A percentile compares a stretch with the other conserved stretches of the same genome.
Evolutionary conservation across 1,284 basidiomycete genomes (phyloP).

Genomic region (Fomitopsis pinicola): DNA sequence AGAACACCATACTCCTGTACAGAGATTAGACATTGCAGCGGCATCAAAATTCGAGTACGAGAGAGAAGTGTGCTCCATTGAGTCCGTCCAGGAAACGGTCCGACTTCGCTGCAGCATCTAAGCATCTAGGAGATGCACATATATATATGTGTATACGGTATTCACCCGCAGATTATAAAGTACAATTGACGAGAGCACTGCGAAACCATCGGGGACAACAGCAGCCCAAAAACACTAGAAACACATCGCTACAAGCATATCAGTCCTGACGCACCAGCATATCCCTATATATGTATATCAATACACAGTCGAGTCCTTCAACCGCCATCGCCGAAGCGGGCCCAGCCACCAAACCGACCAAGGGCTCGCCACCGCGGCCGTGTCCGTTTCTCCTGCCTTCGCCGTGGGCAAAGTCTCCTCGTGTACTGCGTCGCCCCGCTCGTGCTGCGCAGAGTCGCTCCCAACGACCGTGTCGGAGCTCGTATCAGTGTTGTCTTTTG

Average conservation of each 20-base stretch:
- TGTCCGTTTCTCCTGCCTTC: neutral
- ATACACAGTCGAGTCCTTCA: constrained; percentile 73
- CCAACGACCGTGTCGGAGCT: constrained; percentile 11
- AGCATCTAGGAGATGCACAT: no score
- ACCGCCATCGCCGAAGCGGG: constrained; percentile 64
- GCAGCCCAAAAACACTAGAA: neutral
- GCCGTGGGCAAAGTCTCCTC: neutral
- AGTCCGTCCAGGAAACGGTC: no score
- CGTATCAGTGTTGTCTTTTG: constrained; percentile 8
- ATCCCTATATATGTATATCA: constrained; percentile 18
- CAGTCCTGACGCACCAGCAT: neutral
- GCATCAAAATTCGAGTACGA: no score
- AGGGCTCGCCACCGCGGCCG: constrained; percentile 20
- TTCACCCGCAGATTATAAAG: neutral
- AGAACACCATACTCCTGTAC: no score
- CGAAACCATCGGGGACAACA: no score
- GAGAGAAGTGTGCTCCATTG: no score
- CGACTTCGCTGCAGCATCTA: no score
- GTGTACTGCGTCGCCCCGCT: constrained; percentile 6
- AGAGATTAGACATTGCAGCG: no score
- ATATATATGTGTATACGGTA: no score
- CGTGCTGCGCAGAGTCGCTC: constrained; percentile 4
- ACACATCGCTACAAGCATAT: neutral
- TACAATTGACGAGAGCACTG: neutral
- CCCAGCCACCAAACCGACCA: constrained; percentile 74